Evolutionary conservation across 2,329 filamentous ascomycete genomes (phyloP).

Genomic region (Nectriaceae sp.): DNA sequence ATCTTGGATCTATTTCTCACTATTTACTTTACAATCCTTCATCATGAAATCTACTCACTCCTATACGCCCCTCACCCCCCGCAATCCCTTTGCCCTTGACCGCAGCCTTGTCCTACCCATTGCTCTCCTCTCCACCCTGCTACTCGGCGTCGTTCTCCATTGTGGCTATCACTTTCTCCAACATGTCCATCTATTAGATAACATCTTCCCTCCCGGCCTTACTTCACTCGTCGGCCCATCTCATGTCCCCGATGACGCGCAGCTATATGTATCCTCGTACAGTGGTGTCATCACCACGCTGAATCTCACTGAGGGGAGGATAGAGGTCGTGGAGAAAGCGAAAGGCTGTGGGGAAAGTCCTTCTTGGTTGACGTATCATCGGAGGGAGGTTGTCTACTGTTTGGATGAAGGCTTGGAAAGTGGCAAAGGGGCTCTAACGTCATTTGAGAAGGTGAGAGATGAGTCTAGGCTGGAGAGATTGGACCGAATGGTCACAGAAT

Average conservation of each 20-base stretch:
- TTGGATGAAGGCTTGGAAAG: constrained; percentile 56
- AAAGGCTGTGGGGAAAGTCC: constrained; percentile 55
- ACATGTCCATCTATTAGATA: neutral
- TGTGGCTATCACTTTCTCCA: constrained; percentile 13
- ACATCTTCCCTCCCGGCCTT: neutral
- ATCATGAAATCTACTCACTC: neutral
- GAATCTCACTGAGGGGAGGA: constrained; percentile 37
- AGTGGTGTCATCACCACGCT: constrained; percentile 51
- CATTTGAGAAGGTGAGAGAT: constrained; percentile 39
- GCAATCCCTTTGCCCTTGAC: neutral
- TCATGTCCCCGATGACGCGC: neutral
- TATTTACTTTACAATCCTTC: neutral
- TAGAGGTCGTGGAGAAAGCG: constrained; percentile 45
- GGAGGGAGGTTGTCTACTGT: constrained; percentile 56
- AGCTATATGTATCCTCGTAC: constrained; percentile 52
- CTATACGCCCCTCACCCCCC: neutral
- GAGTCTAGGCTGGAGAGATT: constrained; percentile 41
- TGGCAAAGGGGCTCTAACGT: constrained; percentile 49
- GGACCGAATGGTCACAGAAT: constrained; percentile 34
- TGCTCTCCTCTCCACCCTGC: constrained; percentile 12
- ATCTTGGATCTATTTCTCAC: neutral
- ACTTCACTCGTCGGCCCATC: neutral
- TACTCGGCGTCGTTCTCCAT: constrained; percentile 20
- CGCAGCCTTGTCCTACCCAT: neutral
- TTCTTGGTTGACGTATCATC: constrained; percentile 60